Conservation (phyloP, 1,139 yeast species). For the Meyerozyma guilliermondii region DNA sequence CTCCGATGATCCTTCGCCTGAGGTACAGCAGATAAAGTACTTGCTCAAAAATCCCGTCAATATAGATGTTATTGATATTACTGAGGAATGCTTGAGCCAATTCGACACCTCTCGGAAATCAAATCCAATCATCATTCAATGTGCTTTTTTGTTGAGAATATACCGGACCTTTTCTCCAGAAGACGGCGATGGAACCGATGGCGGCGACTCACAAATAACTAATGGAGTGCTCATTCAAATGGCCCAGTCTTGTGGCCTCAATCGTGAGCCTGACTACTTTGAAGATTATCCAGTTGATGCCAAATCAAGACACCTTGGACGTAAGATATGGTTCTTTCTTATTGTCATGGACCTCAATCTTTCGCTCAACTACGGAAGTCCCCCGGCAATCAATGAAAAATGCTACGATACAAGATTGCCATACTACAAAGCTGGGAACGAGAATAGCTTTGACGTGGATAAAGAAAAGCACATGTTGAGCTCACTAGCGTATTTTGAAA, state of each 20-base stretch:
- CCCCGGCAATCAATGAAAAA: conserved; percentile 22
- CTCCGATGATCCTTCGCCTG: conserved; percentile 17
- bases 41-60: conserved; percentile 27
- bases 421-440: conserved; percentile 24
- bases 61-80: conserved; percentile 28
- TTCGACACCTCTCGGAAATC: conserved; percentile 46
- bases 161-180: conserved; percentile 45
- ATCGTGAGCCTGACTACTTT: conserved; percentile 36
- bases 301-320: conserved; percentile 23
- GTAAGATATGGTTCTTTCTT: conserved; percentile 32
- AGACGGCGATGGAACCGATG: conserved; percentile 46
- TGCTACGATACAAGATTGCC: conserved; percentile 33
- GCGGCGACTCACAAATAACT: conserved; percentile 37
- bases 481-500: conserved; percentile 21
- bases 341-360: conserved; percentile 33
- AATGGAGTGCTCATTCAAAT: conserved; percentile 36
- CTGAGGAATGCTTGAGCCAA: conserved; percentile 33
- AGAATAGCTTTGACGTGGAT: conserved; percentile 23
- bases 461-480: conserved; percentile 25
- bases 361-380: conserved; percentile 36
- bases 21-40: conserved; percentile 19
- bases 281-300: conserved; percentile 17
- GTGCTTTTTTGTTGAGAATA: conserved; percentile 31
- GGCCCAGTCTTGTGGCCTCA: conserved; percentile 43
- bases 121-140: conserved; percentile 46